phyloP scores from a whole-genome alignment of 495 filamentous ascomycete genomes.

The Xylaria castorea region DNA sequence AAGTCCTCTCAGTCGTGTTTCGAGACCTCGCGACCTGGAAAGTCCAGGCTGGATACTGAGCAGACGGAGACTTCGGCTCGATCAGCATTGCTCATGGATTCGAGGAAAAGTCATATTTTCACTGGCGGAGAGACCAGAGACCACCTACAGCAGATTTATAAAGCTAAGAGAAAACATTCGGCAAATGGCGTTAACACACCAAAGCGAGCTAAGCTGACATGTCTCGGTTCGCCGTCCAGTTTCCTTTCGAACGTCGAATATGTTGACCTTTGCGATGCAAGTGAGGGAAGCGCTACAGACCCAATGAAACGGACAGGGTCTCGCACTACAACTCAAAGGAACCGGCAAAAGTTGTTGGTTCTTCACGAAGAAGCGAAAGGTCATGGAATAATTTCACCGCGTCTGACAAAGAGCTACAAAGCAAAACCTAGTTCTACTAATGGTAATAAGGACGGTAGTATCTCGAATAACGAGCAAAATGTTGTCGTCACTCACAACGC shows the following conservation, averaged over 20 bases:
- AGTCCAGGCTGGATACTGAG: not conserved
- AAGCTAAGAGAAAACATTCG: conserved; percentile 30
- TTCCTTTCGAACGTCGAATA: conserved; percentile 42
- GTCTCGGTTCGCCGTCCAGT: not conserved
- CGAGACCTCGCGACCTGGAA: not conserved
- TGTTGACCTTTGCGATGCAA: conserved; percentile 42
- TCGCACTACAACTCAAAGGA: not conserved
- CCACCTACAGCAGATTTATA: not conserved
- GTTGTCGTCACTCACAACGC: not conserved
- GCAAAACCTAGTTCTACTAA: conserved; percentile 2
- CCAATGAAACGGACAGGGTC: conserved; percentile 27
- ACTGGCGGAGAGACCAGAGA: not conserved
- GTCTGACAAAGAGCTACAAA: conserved; percentile 27
- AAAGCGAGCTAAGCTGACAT: conserved; percentile 5
- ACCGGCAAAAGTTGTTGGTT: conserved; percentile 4
- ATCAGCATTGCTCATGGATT: not conserved
- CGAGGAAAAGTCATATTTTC: not conserved
- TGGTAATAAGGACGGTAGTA: not conserved
- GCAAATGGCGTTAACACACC: not conserved
- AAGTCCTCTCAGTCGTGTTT: not conserved
- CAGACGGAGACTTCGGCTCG: conserved; percentile 1
- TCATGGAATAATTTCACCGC: conserved; percentile 21
- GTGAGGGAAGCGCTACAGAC: conserved; percentile 17
- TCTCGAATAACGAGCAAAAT: conserved; percentile 5
- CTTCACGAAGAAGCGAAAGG: conserved; percentile 16